Base-by-base conservation (phyloP, 768 basidiomycete species). In the Termitomyces sp. region DNA sequence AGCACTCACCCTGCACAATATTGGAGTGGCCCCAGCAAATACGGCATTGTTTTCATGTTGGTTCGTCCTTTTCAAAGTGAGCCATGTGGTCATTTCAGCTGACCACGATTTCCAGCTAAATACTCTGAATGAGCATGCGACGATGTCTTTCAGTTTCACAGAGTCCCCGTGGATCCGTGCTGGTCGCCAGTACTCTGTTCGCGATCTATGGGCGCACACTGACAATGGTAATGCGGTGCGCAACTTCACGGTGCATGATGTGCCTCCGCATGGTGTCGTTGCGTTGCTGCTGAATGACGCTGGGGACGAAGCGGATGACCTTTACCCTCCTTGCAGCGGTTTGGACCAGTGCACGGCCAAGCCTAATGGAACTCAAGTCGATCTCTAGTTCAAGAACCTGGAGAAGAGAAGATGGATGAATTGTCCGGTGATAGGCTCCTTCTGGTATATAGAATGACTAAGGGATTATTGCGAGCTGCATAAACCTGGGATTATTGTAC, bases 131-230 rank as follows among this genome's bases (percentile, higher is more conserved):
- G 71, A 81, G 62, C 75, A 83, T 5, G 71, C 81, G 0, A 72
- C 71, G 43, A 72, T 86, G 76, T 79, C 71, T 68, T 86, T 86
- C 70, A 82, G 76, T 56, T 68, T 87, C 50, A 84, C 84, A 3
- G 85, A 87, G 61, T 86, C 84, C 9, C 83, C 85, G 0, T 87
- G 81, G 80, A 81, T 87, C 61, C 79, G 83, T 24, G 84, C 84
- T 1, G 85, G 85, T 10, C 75, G 80, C 37, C 78, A 83, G 68
- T 86, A 87, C 64, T 68, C 78, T 20, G 82, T 87, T 53, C 74
- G 83, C 85, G 88, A 90, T 64, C 74, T 89, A 2, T 90, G 88
- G 88, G 68, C 82, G 4, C 88, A 89, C 67, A 88, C 85, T 22
- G 74, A 86, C 63, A 89, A 87, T 62, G 86, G 86, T 3, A 89